Percentiles rank a stretch among this genome's conserved stretches.
phyloP scores from a whole-genome alignment of 2,329 filamentous ascomycete species.

The Phialocephala subalpina region DNA sequence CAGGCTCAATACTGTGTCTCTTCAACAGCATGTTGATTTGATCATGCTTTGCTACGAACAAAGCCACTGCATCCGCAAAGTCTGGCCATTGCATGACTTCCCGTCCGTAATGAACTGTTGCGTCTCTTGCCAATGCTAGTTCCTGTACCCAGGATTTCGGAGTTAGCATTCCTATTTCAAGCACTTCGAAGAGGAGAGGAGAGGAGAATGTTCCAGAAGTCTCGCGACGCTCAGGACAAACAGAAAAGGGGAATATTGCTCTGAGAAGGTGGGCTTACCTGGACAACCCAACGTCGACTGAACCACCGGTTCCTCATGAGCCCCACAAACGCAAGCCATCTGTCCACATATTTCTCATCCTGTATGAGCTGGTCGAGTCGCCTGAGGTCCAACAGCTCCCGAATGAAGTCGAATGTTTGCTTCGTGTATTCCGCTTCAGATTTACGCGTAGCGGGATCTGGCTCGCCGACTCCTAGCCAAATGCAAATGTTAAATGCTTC shows the following conservation, averaged over 20 bases:
- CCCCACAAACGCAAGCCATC: conserved; percentile 40
- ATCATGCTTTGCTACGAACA: conserved; percentile 33
- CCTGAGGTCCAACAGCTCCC: conserved; percentile 13
- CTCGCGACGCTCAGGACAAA: too few species aligned
- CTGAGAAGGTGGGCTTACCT: too few species aligned
- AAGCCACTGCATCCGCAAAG: conserved; percentile 40
- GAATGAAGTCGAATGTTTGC: conserved; percentile 8
- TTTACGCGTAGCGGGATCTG: conserved; percentile 8
- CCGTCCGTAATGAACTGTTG: conserved; percentile 46
- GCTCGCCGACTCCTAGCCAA: conserved; percentile 22
- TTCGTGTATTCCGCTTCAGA: neutral
- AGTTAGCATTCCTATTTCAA: too few species aligned
- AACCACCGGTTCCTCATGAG: conserved; percentile 44
- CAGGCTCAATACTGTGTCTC: conserved; percentile 1
- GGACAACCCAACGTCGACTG: conserved; percentile 47
- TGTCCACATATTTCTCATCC: conserved; percentile 44
- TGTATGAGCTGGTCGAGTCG: conserved; percentile 41
- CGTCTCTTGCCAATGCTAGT: conserved; percentile 46
- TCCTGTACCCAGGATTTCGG: too few species aligned
- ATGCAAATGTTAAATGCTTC: conserved; percentile 21
- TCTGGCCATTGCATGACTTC: conserved; percentile 46
- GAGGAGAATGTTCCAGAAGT: too few species aligned
- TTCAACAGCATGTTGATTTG: conserved; percentile 35
- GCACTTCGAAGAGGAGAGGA: too few species aligned
- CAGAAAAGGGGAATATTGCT: too few species aligned